Evolutionary conservation across 345 rosid genomes (phyloP).

Genomic region (Viola odorata): DNA sequence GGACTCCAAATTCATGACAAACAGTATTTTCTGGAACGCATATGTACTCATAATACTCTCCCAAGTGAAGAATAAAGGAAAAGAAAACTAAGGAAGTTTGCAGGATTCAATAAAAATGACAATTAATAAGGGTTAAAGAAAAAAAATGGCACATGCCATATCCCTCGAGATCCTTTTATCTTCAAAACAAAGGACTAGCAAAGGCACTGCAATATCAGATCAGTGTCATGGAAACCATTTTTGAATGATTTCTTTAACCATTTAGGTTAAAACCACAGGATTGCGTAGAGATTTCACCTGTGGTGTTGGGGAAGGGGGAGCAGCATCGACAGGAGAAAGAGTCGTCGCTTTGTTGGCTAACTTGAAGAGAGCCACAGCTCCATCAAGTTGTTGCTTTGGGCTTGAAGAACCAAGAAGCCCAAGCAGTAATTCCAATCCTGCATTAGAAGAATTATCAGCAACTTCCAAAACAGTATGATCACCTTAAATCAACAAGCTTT

Average conservation of each 20-base stretch:
- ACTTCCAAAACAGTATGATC: constrained; percentile 10
- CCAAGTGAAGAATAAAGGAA: too few species aligned
- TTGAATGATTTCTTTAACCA: too few species aligned
- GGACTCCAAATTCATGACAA: neutral
- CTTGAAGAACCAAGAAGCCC: constrained; percentile 79
- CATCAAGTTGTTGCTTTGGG: constrained; percentile 83
- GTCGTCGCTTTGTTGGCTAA: constrained; percentile 76
- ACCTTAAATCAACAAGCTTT: constrained; percentile 10
- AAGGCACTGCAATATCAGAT: too few species aligned
- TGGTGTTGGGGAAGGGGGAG: constrained; percentile 96
- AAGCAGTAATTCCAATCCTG: constrained; percentile 85
- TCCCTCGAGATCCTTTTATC: too few species aligned
- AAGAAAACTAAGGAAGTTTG: too few species aligned
- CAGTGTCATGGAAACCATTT: too few species aligned
- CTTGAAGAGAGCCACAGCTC: constrained; percentile 84
- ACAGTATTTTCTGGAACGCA: neutral
- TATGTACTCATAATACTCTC: neutral
- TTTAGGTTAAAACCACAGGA: too few species aligned
- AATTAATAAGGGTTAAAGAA: too few species aligned
- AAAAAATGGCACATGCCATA: too few species aligned
- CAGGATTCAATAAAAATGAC: too few species aligned
- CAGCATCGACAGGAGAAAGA: constrained; percentile 91
- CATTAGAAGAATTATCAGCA: constrained; percentile 20
- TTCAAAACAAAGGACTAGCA: too few species aligned
- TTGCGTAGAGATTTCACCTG: constrained; percentile 44